Conservation (phyloP, 768 basidiomycete genomes). For the Lepiota venenata region DNA sequence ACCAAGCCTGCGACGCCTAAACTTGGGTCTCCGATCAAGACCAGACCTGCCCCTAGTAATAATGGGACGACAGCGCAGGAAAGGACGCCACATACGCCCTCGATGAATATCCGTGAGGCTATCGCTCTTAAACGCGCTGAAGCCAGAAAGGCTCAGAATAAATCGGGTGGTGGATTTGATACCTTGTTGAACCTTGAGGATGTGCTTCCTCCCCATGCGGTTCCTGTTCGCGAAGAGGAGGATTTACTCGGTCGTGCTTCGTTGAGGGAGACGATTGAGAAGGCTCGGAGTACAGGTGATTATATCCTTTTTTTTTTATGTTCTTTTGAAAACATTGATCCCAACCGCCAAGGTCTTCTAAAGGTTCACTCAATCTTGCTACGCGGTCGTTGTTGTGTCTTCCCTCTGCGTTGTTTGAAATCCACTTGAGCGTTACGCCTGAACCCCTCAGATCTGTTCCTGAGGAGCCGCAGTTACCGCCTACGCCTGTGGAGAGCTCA, state of each 20-base stretch:
- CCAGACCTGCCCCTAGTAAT: conserved; percentile 20
- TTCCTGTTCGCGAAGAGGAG: conserved; percentile 35
- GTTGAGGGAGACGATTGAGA: conserved; percentile 72
- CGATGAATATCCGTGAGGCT: conserved; percentile 65
- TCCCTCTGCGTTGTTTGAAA: conserved; percentile 75
- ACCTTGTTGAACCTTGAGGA: conserved; percentile 46
- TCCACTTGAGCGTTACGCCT: conserved; percentile 74
- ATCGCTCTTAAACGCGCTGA: conserved; percentile 80
- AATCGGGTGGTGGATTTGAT: conserved; percentile 24
- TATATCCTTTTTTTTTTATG: conserved; percentile 16
- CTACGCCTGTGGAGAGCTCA: conserved; percentile 28
- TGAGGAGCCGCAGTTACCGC: conserved; percentile 52
- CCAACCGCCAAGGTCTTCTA: conserved; percentile 40
- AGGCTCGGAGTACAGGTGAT: conserved; percentile 74
- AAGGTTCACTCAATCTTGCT: conserved; percentile 71
- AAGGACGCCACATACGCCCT: conserved; percentile 15
- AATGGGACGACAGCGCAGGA: not conserved
- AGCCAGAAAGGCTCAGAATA: conserved; percentile 56
- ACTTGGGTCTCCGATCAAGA: conserved; percentile 4
- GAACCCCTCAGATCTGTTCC: conserved; percentile 63
- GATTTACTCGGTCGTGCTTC: conserved; percentile 64
- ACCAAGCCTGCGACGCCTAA: not conserved
- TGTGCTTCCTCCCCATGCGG: conserved; percentile 33
- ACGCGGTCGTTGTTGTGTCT: conserved; percentile 71
- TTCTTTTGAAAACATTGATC: conserved; percentile 35